Conservation (phyloP, 176 grass and related monocot species). For the Avena insularis region DNA sequence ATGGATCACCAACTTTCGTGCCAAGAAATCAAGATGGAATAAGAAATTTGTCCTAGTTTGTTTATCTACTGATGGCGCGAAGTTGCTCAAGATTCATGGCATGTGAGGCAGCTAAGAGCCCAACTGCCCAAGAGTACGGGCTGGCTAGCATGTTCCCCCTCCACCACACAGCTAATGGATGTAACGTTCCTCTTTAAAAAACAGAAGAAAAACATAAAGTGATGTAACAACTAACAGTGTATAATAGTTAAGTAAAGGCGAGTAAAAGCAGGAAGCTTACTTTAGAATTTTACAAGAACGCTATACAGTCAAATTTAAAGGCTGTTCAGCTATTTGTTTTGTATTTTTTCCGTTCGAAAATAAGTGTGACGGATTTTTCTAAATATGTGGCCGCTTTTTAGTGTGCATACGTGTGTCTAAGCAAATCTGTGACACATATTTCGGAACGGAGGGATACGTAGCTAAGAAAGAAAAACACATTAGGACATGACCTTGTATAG, state of each 20-base stretch:
- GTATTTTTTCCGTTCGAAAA: too few species aligned
- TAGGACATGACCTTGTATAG: background rate
- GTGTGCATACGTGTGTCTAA: too few species aligned
- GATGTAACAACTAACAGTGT: background rate
- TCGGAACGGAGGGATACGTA: too few species aligned
- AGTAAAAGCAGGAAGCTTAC: background rate
- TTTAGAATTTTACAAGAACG: background rate
- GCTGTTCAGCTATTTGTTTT: background rate
- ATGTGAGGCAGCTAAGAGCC: slow-evolving; percentile 50
- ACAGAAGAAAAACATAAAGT: background rate
- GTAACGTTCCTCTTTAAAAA: background rate
- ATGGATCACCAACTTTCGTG: background rate
- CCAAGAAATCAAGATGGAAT: background rate
- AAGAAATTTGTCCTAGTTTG: slow-evolving; percentile 17
- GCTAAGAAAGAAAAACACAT: background rate
- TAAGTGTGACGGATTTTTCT: too few species aligned
- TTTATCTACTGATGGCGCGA: background rate
- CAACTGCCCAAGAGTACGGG: background rate
- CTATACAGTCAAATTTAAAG: background rate
- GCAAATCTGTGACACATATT: too few species aligned
- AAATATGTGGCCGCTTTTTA: too few species aligned
- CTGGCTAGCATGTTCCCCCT: slow-evolving; percentile 55
- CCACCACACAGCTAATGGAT: slow-evolving; percentile 36
- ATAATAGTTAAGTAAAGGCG: background rate
- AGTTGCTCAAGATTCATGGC: slow-evolving; percentile 44